Evolutionary conservation across 1,139 yeast species (phyloP).

Genomic region (Yamadazyma sp.): DNA sequence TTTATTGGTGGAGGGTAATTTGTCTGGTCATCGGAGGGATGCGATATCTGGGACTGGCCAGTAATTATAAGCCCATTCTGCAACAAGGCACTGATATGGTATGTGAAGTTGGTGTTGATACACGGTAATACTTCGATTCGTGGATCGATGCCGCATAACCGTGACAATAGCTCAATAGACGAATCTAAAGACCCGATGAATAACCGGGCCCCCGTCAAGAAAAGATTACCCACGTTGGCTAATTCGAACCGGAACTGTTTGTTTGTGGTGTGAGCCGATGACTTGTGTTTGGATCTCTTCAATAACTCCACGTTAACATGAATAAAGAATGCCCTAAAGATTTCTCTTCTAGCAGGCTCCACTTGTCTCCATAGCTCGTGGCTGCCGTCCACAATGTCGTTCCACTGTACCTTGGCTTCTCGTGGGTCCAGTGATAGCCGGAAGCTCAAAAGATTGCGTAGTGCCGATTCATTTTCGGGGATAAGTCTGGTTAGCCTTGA

Average conservation of each 20-base stretch:
- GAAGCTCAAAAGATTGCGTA: constrained; percentile 54
- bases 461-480: constrained; percentile 42
- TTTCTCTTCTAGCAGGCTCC: constrained; percentile 65
- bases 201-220: constrained; percentile 77
- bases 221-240: constrained; percentile 84
- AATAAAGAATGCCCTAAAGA: constrained; percentile 73
- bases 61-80: constrained; percentile 72
- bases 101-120: constrained; percentile 78
- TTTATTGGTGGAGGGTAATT: constrained; percentile 32
- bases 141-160: constrained; percentile 63
- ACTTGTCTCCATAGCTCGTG: constrained; percentile 68
- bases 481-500: constrained; percentile 78
- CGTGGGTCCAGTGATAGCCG: constrained; percentile 56
- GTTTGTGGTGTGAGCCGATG: constrained; percentile 31
- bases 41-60: constrained; percentile 95
- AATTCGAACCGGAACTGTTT: constrained; percentile 67
- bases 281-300: constrained; percentile 57
- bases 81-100: constrained; percentile 79
- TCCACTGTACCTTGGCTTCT: constrained; percentile 74
- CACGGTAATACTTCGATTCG: constrained; percentile 71
- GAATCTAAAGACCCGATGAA: constrained; percentile 84
- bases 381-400: constrained; percentile 72
- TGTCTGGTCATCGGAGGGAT: constrained; percentile 50
- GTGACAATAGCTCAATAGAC: constrained; percentile 72
- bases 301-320: constrained; percentile 77